A percentile compares a stretch with the other conserved stretches of the same genome.
These are phyloP conservation scores for Funneliformis caledonium DNA, from an alignment of 371 early-diverging fungal species.

Conservation along the genomic window DNA sequence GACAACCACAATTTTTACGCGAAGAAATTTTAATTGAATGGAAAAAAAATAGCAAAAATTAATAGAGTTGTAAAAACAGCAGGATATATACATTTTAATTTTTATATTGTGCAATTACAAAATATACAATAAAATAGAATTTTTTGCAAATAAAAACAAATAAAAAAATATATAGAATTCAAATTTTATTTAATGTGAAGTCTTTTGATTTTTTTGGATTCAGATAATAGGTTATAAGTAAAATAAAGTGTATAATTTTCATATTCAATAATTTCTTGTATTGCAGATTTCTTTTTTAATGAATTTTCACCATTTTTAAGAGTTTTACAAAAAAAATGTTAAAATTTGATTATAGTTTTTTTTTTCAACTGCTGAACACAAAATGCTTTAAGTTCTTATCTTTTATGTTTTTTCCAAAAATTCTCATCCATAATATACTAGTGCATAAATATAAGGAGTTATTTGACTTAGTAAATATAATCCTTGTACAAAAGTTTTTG, in stretches of 20 bases:
- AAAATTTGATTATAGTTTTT: neutral
- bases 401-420: neutral
- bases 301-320: neutral
- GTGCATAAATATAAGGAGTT: neutral
- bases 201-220: neutral
- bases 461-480: neutral
- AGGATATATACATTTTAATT: conserved; percentile 3
- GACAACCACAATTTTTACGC: neutral
- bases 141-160: neutral
- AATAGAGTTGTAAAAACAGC: neutral
- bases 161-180: neutral
- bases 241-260: neutral
- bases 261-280: neutral
- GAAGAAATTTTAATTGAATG: neutral
- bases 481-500: neutral
- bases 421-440: neutral
- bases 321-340: conserved; percentile 6
- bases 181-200: neutral
- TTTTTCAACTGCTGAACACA: neutral
- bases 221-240: neutral
- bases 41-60: neutral
- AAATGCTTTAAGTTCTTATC: neutral
- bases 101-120: neutral
- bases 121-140: neutral
- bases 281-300: neutral